Percentiles rank a stretch among this genome's conserved stretches.
phyloP scores from a whole-genome alignment of 1,139 yeast species.

The Ogataea hybrid region DNA sequence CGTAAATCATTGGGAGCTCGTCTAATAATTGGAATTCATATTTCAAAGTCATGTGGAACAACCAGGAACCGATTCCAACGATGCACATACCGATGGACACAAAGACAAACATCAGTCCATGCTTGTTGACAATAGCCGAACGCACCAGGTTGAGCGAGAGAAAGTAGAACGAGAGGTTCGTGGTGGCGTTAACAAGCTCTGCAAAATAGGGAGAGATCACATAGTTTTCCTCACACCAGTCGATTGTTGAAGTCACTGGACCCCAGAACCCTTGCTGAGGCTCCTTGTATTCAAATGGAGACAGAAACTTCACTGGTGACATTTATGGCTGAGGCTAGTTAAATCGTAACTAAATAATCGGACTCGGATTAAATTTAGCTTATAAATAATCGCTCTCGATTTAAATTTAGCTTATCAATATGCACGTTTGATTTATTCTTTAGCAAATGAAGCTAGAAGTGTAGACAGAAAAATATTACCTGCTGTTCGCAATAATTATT shows the following conservation, averaged over 20 bases:
- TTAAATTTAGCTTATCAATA: not conserved
- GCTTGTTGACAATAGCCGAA: conserved; percentile 56
- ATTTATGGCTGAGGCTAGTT: not conserved
- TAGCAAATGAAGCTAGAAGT: not conserved
- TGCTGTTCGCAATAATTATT: not conserved
- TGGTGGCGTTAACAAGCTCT: conserved; percentile 78
- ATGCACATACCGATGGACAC: conserved; percentile 76
- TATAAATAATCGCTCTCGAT: not conserved
- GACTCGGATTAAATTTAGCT: not conserved
- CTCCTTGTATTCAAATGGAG: conserved; percentile 14
- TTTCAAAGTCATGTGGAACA: conserved; percentile 91
- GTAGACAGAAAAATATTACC: not conserved
- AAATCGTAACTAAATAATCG: not conserved
- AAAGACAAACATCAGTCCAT: conserved; percentile 69
- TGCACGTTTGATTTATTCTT: not conserved
- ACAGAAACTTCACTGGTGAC: conserved; percentile 2
- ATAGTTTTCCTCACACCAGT: conserved; percentile 97
- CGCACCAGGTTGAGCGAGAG: conserved; percentile 66
- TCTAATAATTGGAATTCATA: conserved; percentile 89
- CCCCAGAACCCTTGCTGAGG: conserved; percentile 33
- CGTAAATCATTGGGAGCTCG: conserved; percentile 97
- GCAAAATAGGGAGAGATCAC: conserved; percentile 80
- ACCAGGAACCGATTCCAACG: conserved; percentile 93
- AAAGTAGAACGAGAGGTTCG: conserved; percentile 58
- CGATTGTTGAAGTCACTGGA: conserved; percentile 62